Base-by-base conservation (phyloP, 805 yeast genomes). In the Barnettozyma sp. region DNA sequence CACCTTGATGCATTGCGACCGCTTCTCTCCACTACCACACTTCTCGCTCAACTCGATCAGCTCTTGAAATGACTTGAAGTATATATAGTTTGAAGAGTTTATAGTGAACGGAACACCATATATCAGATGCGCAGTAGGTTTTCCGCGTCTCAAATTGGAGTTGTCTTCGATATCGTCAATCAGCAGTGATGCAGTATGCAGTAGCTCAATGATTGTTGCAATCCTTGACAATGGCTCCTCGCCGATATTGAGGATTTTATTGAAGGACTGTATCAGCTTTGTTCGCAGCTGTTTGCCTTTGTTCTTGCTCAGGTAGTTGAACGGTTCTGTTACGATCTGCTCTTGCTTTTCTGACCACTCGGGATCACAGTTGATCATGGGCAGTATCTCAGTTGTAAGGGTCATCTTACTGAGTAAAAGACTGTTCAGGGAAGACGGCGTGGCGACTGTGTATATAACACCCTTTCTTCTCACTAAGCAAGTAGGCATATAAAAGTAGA, bases 111-210 rank as follows among this genome's bases (percentile, higher is more conserved):
- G 86, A 0, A 69, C 56, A 0, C 97, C 97, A 54, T 62, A 88
- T 13, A 80, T 67, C 33, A 72, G 58, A 55, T 88, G 96, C 0
- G 95, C 83, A 5, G 84, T 77, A 1, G 87, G 86, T 23, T 64
- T 57, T 1, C 96, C 96, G 26, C 97, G 58, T 45, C 97, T 65
- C 30, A 76, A 60, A 15, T 58, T 60, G 0, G 94, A 81, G 26
- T 59, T 65, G 55, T 88, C 97, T 53, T 88, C 97, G 19, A 88
- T 82, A 50, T 88, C 97, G 56, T 88, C 97, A 26, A 88, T 74
- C 35, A 82, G 58, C 39, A 82, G 55, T 9, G 86, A 77, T 0
- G 87, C 73, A 5, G 73, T 68, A 54, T 82, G 92, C 20, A 82
- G 57, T 28, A 70, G 68, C 41, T 72, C 76, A n/a, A 81, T 66